These are phyloP conservation scores for Globisporangium spiculum DNA, from an alignment of 352 stramenopile species.

Conservation along the genomic window DNA sequence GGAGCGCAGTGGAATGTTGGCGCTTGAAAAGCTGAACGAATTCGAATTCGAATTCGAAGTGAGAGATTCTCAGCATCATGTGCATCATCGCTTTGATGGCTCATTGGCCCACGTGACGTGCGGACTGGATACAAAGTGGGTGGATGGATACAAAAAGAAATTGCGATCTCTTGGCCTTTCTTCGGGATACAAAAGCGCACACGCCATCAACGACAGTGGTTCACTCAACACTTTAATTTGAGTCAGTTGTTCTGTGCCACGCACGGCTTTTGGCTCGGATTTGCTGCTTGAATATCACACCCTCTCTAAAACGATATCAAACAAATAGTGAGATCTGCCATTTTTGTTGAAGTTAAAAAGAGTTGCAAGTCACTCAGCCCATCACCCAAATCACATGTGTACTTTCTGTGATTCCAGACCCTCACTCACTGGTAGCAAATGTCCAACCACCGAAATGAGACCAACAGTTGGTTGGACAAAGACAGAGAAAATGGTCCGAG, in stretches of 20 bases:
- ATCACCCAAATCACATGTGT: not conserved
- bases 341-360: not conserved
- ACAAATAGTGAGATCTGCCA: not conserved
- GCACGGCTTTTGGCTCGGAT: not conserved
- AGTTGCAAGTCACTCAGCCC: not conserved
- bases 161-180: not conserved
- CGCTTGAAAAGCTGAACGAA: too few relatives aligned
- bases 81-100: not conserved
- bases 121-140: not conserved
- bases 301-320: too few relatives aligned
- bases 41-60: not conserved
- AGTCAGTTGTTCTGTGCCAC: too few relatives aligned
- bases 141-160: not conserved
- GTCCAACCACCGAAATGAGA: not conserved
- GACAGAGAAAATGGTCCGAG: too few relatives aligned
- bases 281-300: not conserved
- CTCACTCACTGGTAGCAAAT: not conserved
- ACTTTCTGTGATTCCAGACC: not conserved
- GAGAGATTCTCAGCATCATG: not conserved
- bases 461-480: too few relatives aligned
- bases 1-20: too few relatives aligned
- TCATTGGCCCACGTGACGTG: not conserved
- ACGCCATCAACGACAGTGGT: not conserved
- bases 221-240: not conserved
- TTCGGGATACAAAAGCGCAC: not conserved